Evolutionary conservation across 306 rosid genomes (phyloP), one percentile per base, ranked within the genome.

Genomic region (Lupinus albus): DNA sequence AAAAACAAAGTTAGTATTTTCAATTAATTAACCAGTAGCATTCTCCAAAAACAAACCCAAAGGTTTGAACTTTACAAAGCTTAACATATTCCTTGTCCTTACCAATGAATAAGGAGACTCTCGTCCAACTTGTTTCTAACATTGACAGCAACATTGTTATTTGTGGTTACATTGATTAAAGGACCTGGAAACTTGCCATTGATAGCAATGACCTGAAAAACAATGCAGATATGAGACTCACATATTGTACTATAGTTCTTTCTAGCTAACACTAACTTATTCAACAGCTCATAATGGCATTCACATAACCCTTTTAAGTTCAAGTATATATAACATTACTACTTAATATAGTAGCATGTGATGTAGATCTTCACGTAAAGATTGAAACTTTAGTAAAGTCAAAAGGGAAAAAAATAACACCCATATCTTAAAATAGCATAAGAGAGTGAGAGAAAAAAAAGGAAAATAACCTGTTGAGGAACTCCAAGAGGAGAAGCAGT

Each of bases 401-500:
- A 58, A 16, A 16, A 17, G 6, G 6, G 32, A 61, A 73, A 61
- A 7, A 38, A 50, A 28, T 52, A 39, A 64, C 10, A 56, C 49
- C 74, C 62, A 44, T 28, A 20, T 58, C 63, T 20, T 7, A 9
- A 71, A 47, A 18, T 4, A 39, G 59, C 1, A 64, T 16, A 6
- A 44, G 69, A 70, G 39, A 32, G 36, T 12, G 17, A 65, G 63
- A 77, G 49, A 74, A 48, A 72, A 77, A 54, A 74, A 48, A 72
- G 44, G 55, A 36, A 35, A 11, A 54, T 4, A 67, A 87, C 98
- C 98, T 71, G 89, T 74, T 92, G 98, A 68, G 92, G 89, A 76
- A 92, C 85, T 25, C 98, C 95, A 11, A 92, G 98, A 16, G 96
- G 98, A 41, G 98, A 89, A 18, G 83, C 95, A 30, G 96, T 92